These are phyloP conservation scores for Passalora sequoiae DNA, from an alignment of 2,329 filamentous ascomycete genomes.

Conservation along the genomic window DNA sequence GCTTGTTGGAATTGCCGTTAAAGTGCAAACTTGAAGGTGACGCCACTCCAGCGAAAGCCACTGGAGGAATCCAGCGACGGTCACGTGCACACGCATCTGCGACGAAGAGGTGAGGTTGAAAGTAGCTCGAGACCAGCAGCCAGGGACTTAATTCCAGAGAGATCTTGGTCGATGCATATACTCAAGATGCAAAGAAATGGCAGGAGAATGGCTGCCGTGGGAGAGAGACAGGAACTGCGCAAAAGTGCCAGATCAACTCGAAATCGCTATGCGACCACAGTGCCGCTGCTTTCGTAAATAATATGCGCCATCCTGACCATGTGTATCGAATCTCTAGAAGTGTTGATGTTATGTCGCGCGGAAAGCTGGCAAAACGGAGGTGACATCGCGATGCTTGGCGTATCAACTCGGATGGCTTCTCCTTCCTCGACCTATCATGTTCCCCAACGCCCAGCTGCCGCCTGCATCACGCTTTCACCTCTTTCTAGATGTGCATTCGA, in stretches of 20 bases:
- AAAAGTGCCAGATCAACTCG: neutral
- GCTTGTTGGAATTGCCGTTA: too few relatives aligned
- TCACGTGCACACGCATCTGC: neutral
- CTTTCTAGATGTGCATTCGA: too few relatives aligned
- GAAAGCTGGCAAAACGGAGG: neutral
- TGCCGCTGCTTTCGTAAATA: neutral
- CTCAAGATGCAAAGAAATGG: neutral
- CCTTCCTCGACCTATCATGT: too few relatives aligned
- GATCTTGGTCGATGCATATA: too few relatives aligned
- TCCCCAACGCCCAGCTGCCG: too few relatives aligned
- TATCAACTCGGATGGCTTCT: too few relatives aligned
- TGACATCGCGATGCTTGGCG: neutral
- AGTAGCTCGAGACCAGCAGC: constrained; percentile 2
- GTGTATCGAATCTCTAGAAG: neutral
- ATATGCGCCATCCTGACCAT: neutral
- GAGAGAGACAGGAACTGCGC: neutral
- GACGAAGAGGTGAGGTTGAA: constrained; percentile 12
- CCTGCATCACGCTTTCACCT: too few relatives aligned
- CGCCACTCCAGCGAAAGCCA: too few relatives aligned
- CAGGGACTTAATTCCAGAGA: too few relatives aligned
- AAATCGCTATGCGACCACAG: neutral
- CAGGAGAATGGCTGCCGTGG: neutral
- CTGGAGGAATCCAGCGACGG: too few relatives aligned
- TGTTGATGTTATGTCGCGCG: neutral
- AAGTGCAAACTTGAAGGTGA: too few relatives aligned